These are phyloP conservation scores for Piper longum DNA, from an alignment of 164 flowering plant genomes.

Conservation along the genomic window DNA sequence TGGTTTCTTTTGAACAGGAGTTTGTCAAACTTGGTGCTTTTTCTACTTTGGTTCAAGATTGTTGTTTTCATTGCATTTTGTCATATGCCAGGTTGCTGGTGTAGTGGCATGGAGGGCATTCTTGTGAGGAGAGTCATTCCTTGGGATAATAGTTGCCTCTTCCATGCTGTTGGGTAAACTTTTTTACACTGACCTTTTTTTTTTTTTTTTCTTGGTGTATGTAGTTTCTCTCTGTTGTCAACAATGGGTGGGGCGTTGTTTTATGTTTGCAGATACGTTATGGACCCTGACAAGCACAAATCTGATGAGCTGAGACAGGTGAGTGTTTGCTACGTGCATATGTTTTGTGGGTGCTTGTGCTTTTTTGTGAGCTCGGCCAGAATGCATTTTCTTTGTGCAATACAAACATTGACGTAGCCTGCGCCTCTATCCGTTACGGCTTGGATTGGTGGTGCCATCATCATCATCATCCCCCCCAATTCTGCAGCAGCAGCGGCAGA, in stretches of 20 bases:
- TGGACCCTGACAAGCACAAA: conserved; percentile 80
- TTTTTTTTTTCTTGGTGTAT: not conserved
- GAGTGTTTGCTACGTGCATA: not conserved
- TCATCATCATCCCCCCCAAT: too few species aligned
- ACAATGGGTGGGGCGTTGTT: not conserved
- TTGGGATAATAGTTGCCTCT: conserved; percentile 94
- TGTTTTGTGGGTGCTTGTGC: not conserved
- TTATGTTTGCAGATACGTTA: conserved; percentile 55
- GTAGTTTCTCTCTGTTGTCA: not conserved
- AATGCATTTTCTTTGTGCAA: too few species aligned
- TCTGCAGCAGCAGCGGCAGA: too few species aligned
- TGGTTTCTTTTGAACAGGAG: too few species aligned
- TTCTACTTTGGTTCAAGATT: too few species aligned
- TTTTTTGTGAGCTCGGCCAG: not conserved
- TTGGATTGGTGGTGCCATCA: too few species aligned
- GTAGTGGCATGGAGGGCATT: conserved; percentile 59
- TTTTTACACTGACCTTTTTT: too few species aligned
- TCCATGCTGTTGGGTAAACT: conserved; percentile 87
- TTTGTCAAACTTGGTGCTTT: too few species aligned
- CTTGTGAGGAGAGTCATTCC: conserved; percentile 85
- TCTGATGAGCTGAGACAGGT: conserved; percentile 92
- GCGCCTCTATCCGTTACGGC: too few species aligned
- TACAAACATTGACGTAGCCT: too few species aligned
- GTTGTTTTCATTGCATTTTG: too few species aligned
- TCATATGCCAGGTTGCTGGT: too few species aligned